These are phyloP conservation scores for Mycosphaerella arachidis DNA, from an alignment of 2,329 filamentous ascomycete genomes.

Conservation along the genomic window DNA sequence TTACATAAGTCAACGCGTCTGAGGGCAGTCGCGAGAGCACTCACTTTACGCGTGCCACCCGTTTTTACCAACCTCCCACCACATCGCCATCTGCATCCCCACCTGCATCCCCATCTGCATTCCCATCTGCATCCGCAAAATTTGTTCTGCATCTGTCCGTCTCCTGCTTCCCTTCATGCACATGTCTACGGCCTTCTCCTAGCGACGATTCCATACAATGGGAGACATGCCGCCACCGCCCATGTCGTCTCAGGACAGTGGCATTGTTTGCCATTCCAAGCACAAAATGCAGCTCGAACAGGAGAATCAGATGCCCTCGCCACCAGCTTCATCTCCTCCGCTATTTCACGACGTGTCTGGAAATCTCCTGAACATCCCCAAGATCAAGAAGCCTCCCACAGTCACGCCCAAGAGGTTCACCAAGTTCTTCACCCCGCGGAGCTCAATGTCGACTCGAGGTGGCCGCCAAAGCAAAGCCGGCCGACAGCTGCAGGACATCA, in stretches of 20 bases:
- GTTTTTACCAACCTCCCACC: not conserved
- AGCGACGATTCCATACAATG: constrained; percentile 16
- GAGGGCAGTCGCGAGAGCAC: not conserved
- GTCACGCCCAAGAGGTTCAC: constrained; percentile 50
- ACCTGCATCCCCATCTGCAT: not conserved
- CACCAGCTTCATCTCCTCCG: constrained; percentile 25
- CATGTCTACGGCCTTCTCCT: not conserved
- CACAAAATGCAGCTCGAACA: constrained; percentile 26
- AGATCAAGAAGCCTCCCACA: constrained; percentile 45
- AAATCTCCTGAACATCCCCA: constrained; percentile 27
- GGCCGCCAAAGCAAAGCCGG: constrained; percentile 37
- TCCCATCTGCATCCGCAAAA: not conserved
- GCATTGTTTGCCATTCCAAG: constrained; percentile 25
- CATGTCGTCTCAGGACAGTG: constrained; percentile 31
- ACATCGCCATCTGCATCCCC: not conserved
- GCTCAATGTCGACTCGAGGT: constrained; percentile 27
- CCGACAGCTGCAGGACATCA: constrained; percentile 48
- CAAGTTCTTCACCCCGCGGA: constrained; percentile 48
- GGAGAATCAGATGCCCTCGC: constrained; percentile 28
- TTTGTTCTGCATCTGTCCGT: not conserved
- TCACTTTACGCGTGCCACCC: constrained; percentile 1
- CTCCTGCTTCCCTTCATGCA: constrained; percentile 4
- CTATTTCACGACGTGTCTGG: constrained; percentile 10
- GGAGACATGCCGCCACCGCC: constrained; percentile 26
- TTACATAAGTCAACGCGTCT: not conserved